These are phyloP conservation scores for Pseudonectria foliicola DNA, from an alignment of 2,329 filamentous ascomycete species.

Conservation along the genomic window DNA sequence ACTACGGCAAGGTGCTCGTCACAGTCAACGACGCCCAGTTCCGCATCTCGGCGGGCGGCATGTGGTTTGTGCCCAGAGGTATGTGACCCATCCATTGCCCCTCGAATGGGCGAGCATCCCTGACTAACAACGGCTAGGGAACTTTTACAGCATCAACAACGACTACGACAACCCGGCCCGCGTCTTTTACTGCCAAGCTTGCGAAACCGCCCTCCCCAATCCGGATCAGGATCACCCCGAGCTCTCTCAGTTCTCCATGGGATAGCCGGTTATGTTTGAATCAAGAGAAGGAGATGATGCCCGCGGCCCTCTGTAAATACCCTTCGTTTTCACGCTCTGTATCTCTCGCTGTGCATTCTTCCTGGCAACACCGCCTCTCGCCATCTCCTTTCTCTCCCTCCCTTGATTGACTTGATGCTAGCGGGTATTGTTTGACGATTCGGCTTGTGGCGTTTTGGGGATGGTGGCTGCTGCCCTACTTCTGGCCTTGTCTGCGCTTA, in stretches of 20 bases:
- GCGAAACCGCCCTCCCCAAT: constrained; percentile 42
- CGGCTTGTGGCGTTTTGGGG: too few relatives aligned
- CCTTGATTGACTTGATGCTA: too few relatives aligned
- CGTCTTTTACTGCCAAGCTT: constrained; percentile 90
- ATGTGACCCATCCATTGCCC: constrained; percentile 29
- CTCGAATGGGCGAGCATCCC: not conserved
- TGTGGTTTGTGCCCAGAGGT: constrained; percentile 96
- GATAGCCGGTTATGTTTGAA: too few relatives aligned
- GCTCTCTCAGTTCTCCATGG: constrained; percentile 8
- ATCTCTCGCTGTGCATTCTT: too few relatives aligned
- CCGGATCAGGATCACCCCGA: constrained; percentile 12
- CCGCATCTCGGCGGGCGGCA: constrained; percentile 76
- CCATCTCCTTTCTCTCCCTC: too few relatives aligned
- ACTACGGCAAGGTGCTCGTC: constrained; percentile 73
- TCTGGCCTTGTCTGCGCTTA: too few relatives aligned
- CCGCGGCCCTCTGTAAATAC: too few relatives aligned
- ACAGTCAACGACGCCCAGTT: constrained; percentile 70
- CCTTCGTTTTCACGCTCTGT: too few relatives aligned
- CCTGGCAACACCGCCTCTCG: too few relatives aligned
- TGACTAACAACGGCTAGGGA: constrained; percentile 52
- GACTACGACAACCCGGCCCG: constrained; percentile 63
- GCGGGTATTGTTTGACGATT: too few relatives aligned
- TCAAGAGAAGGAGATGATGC: too few relatives aligned
- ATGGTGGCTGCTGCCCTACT: too few relatives aligned
- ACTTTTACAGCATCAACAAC: constrained; percentile 88